A percentile compares a stretch with the other conserved stretches of the same genome.
Conservation (phyloP, 2,329 filamentous ascomycete species). For the Cercospora sesami region DNA sequence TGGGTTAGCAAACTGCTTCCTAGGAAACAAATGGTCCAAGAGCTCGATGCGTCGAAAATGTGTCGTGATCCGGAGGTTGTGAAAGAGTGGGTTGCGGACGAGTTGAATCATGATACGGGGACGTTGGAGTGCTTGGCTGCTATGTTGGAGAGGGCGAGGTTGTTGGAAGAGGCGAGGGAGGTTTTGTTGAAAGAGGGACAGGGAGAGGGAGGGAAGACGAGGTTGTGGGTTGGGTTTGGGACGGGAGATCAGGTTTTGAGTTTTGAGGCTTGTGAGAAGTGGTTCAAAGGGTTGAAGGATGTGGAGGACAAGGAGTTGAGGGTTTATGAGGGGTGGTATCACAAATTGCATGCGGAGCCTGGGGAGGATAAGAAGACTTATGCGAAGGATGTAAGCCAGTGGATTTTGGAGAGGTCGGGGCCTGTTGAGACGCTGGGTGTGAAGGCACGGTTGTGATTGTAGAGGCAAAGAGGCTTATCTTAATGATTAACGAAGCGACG, state of each 20-base stretch:
- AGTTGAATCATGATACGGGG: slow-evolving; percentile 76
- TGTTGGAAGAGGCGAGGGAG: slow-evolving; percentile 59
- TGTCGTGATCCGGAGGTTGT: slow-evolving; percentile 66
- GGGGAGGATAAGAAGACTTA: slow-evolving; percentile 40
- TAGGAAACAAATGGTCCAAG: slow-evolving; percentile 64
- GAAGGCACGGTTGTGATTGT: not conserved
- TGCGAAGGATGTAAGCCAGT: slow-evolving; percentile 37
- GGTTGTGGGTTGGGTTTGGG: slow-evolving; percentile 74
- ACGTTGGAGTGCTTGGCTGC: slow-evolving; percentile 78
- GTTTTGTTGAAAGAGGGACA: slow-evolving; percentile 42
- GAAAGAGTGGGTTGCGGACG: slow-evolving; percentile 63
- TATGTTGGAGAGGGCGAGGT: slow-evolving; percentile 71
- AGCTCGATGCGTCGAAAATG: slow-evolving; percentile 64
- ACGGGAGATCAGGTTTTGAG: slow-evolving; percentile 70
- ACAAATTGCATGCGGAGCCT: slow-evolving; percentile 57
- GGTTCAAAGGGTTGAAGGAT: slow-evolving; percentile 56
- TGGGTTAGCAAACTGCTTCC: slow-evolving; percentile 69
- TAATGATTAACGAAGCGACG: not conserved
- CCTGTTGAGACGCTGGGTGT: not conserved
- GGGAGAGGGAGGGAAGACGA: slow-evolving; percentile 57
- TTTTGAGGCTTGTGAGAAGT: slow-evolving; percentile 63
- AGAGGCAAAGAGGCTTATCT: not conserved
- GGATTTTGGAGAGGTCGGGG: slow-evolving; percentile 37
- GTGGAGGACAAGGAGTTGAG: slow-evolving; percentile 70
- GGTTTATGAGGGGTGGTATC: slow-evolving; percentile 74